Conservation (phyloP, 352 stramenopile species). For the Peronospora farinosa region DNA sequence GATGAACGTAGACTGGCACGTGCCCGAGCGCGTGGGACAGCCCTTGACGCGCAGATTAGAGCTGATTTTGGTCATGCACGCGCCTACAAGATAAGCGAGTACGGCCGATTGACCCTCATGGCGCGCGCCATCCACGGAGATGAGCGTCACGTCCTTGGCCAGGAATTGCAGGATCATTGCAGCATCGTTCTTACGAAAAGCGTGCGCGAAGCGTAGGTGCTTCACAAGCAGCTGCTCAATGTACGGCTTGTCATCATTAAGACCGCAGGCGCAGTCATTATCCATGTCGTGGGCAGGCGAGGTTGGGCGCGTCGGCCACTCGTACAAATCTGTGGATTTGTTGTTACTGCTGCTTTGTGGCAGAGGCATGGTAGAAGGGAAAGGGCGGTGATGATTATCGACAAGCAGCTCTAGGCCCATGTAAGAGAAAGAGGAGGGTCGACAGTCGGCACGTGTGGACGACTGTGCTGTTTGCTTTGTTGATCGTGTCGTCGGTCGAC, state of each 20-base stretch:
- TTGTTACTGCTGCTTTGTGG: constrained; percentile 8
- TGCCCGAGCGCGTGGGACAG: constrained; percentile 36
- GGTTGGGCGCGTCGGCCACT: constrained; percentile 12
- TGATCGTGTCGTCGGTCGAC: constrained; percentile 7
- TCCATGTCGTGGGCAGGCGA: constrained; percentile 17
- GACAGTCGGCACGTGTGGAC: constrained; percentile 4
- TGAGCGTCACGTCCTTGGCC: constrained; percentile 47
- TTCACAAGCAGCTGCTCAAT: constrained; percentile 48
- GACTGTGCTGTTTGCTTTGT: neutral
- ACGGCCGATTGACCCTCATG: constrained; percentile 55
- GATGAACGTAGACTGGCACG: constrained; percentile 60
- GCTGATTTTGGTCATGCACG: constrained; percentile 66
- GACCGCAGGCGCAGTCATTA: constrained; percentile 8
- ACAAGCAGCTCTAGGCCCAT: constrained; percentile 22
- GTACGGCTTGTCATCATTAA: constrained; percentile 13
- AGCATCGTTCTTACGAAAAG: constrained; percentile 72
- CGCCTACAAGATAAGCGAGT: constrained; percentile 61
- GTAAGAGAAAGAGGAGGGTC: constrained; percentile 5
- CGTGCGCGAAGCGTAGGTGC: constrained; percentile 56
- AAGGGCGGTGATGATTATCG: neutral
- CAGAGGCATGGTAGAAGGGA: constrained; percentile 8
- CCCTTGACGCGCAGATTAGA: constrained; percentile 59
- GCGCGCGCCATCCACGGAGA: constrained; percentile 37
- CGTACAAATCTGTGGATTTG: constrained; percentile 7
- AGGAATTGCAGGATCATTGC: constrained; percentile 61